Evolutionary conservation across 805 yeast genomes (phyloP).

Genomic region (Candida pseudoglaebosa): DNA sequence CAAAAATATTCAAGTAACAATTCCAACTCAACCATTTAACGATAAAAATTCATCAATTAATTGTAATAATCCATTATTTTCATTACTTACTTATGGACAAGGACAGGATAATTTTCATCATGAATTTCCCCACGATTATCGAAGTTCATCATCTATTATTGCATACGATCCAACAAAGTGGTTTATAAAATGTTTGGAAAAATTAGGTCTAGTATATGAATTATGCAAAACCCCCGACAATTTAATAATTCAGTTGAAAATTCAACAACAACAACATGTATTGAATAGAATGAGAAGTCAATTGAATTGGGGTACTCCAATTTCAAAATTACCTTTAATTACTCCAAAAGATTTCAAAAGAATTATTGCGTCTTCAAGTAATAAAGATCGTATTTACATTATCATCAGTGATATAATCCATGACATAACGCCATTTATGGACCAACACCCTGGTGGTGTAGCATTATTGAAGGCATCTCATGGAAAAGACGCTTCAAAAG

Average conservation of each 20-base stretch:
- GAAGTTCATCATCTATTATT: slow-evolving; percentile 68
- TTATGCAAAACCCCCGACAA: slow-evolving; percentile 66
- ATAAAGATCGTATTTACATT: slow-evolving; percentile 55
- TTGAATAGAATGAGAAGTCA: slow-evolving; percentile 73
- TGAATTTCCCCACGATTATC: slow-evolving; percentile 88
- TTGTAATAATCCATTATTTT: slow-evolving; percentile 55
- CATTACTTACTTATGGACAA: slow-evolving; percentile 78
- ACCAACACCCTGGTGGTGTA: slow-evolving; percentile 92
- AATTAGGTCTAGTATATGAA: slow-evolving; percentile 56
- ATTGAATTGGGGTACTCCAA: slow-evolving; percentile 92
- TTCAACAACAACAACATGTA: slow-evolving; percentile 72
- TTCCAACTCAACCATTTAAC: slow-evolving; percentile 48
- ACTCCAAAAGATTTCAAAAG: slow-evolving; percentile 43
- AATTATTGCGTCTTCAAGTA: slow-evolving; percentile 34
- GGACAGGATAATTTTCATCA: slow-evolving; percentile 93
- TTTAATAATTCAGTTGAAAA: slow-evolving; percentile 51
- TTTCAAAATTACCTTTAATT: slow-evolving; percentile 74
- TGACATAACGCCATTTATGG: slow-evolving; percentile 86
- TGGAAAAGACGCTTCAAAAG: slow-evolving; percentile 92
- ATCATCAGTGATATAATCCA: slow-evolving; percentile 90
- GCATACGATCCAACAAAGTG: slow-evolving; percentile 88
- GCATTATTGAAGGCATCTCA: slow-evolving; percentile 74
- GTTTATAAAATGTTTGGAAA: slow-evolving; percentile 50
- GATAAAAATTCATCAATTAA: slow-evolving; percentile 67
- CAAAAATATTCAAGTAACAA: slow-evolving; percentile 57